phyloP scores from a whole-genome alignment of 2,329 filamentous ascomycete genomes.

The Clonostachys rhizophaga region DNA sequence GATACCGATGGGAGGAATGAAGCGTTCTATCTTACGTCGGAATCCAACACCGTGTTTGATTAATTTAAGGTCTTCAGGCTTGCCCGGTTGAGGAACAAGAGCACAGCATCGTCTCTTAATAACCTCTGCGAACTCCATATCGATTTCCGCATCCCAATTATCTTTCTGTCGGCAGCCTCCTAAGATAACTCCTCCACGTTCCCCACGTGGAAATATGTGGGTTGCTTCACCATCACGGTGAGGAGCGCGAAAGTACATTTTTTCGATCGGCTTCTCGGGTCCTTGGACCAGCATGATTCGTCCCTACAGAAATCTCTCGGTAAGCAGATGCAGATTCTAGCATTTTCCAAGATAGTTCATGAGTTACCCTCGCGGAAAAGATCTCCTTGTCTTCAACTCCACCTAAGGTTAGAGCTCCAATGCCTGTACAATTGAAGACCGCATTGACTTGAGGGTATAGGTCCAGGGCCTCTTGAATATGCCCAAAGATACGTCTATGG shows the following conservation, averaged over 20 bases:
- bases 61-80: constrained; percentile 22
- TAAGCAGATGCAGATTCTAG: not conserved
- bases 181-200: constrained; percentile 22
- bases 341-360: not conserved
- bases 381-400: constrained; percentile 70
- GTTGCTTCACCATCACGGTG: constrained; percentile 31
- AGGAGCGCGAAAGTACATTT: constrained; percentile 35
- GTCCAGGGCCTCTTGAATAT: constrained; percentile 59
- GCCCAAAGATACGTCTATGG: constrained; percentile 52
- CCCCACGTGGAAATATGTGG: constrained; percentile 35
- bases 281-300: constrained; percentile 26
- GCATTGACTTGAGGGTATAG: constrained; percentile 45
- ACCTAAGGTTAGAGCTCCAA: constrained; percentile 64
- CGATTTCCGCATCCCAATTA: constrained; percentile 20
- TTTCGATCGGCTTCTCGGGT: constrained; percentile 24
- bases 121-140: constrained; percentile 18
- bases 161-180: constrained; percentile 23
- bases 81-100: constrained; percentile 22
- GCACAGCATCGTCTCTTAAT: constrained; percentile 25
- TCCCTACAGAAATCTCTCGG: constrained; percentile 7
- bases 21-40: constrained; percentile 8
- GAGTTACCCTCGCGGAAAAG: constrained; percentile 58
- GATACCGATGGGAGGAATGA: not conserved
- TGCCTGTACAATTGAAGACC: constrained; percentile 74
- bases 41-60: constrained; percentile 24